Conservation (phyloP, 192 early-diverging fungal genomes). For the Helicostylum pulchrum region DNA sequence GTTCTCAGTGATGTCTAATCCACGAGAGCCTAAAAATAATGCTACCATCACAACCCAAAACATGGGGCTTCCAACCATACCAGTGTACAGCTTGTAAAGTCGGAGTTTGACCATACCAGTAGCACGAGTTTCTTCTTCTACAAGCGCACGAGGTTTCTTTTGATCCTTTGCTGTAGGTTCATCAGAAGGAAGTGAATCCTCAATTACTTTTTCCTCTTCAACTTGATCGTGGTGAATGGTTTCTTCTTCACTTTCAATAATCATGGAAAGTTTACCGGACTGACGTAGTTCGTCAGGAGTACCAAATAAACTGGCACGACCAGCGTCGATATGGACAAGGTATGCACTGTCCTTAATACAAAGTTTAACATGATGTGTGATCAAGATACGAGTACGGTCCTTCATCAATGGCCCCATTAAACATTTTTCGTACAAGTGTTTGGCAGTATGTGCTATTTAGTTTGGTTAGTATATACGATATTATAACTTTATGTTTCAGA, state of each 20-base stretch:
- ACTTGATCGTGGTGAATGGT: constrained; percentile 18
- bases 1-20: constrained; percentile 34
- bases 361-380: constrained; percentile 74
- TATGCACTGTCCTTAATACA: constrained; percentile 52
- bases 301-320: constrained; percentile 39
- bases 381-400: constrained; percentile 75
- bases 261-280: constrained; percentile 25
- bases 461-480: too few relatives aligned
- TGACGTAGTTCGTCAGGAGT: constrained; percentile 31
- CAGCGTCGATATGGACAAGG: constrained; percentile 52
- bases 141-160: constrained; percentile 47
- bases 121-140: constrained; percentile 78
- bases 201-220: constrained; percentile 17
- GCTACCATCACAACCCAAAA: constrained; percentile 54
- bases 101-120: constrained; percentile 69
- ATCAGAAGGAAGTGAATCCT: not conserved
- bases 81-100: constrained; percentile 73
- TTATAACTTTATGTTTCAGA: too few relatives aligned
- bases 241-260: constrained; percentile 40
- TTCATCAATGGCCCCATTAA: constrained; percentile 61
- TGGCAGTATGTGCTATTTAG: constrained; percentile 82
- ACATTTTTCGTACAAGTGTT: constrained; percentile 72
- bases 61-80: constrained; percentile 48
- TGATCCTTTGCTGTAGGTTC: constrained; percentile 12
- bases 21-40: constrained; percentile 36